These are phyloP conservation scores for Fusarium sp. DNA, from an alignment of 2,329 filamentous ascomycete species.

Conservation along the genomic window DNA sequence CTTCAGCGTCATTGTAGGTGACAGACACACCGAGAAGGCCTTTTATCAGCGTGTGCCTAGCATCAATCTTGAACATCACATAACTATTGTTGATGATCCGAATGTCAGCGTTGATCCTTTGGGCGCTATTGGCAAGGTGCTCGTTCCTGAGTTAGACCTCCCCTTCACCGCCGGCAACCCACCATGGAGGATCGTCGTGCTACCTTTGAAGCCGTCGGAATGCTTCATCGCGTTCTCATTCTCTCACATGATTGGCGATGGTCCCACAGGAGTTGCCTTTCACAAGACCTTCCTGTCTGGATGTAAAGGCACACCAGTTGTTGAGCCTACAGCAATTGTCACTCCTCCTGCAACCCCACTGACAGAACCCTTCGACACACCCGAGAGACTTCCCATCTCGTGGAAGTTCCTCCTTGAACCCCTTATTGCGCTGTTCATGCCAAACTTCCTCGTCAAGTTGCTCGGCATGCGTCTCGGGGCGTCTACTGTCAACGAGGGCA, in stretches of 20 bases:
- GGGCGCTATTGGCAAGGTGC: conserved; percentile 11
- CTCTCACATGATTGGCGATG: conserved; percentile 40
- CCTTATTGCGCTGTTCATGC: conserved; percentile 24
- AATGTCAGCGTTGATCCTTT: neutral
- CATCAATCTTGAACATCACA: conserved; percentile 33
- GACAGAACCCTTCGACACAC: conserved; percentile 35
- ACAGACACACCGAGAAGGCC: conserved; percentile 31
- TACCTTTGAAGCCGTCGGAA: conserved; percentile 11
- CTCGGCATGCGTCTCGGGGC: conserved; percentile 25
- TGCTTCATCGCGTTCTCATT: conserved; percentile 37
- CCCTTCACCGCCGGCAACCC: conserved; percentile 30
- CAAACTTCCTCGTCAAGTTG: conserved; percentile 24
- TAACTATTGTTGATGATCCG: conserved; percentile 14
- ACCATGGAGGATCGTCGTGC: conserved; percentile 36
- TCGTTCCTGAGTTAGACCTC: conserved; percentile 26
- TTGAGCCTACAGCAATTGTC: neutral
- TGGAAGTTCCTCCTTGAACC: conserved; percentile 39
- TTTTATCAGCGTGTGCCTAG: conserved; percentile 33
- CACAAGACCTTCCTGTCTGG: conserved; percentile 36
- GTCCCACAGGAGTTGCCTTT: conserved; percentile 32
- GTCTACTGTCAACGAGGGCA: conserved; percentile 22
- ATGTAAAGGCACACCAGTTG: neutral
- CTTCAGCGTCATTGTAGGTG: conserved; percentile 32
- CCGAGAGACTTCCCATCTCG: conserved; percentile 35
- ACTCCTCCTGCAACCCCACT: conserved; percentile 13